Evolutionary conservation across 2,329 filamentous ascomycete species (phyloP), one percentile per base, ranked within the genome.

Genomic region (Paramyrothecium roridum): DNA sequence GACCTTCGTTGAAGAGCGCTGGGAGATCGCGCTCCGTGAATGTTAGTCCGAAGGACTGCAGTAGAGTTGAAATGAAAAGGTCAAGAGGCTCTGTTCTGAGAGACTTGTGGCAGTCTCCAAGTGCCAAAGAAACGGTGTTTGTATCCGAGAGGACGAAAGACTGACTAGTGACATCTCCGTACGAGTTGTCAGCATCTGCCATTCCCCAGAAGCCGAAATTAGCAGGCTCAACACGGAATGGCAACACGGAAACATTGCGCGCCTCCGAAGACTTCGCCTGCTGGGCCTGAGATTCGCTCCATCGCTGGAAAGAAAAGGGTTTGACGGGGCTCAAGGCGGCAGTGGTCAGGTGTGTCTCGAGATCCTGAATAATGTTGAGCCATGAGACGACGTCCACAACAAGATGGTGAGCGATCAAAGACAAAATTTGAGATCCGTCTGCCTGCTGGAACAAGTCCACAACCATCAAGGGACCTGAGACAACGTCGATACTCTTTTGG

Each of bases 371-470:
- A 2, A 80, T 64, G 3, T 76, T 67, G 8, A 74, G 66, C 77
- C 77, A 80, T 0, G 75, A 76, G 1, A 80, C 74, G 3, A 79
- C 60, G 52, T 80, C 76, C 17, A 79, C 68, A 1, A 73, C 67
- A 0, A 75, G 61, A 54, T 76, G 73, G 16, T 75, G 72, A 2
- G 65, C 67, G 8, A 66, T 60, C 10, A 76, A 51, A 7, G 68
- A 70, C 0, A 73, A 49, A 2, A 62, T 47, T 34, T 70, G 69
- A 8, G 59, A 23, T 3, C 54, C 54, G 1, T 53, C n/a, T 3
- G 21, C 11, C 3, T 48, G 13, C 1, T 2, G 8, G 19, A 60
- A 60, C 1, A 60, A 43, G 8, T 63, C 59, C 1, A 56, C 52
- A 0, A 33, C n/a, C 20, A 63, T 57, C 0, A 60, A 49, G 0